Base-by-base conservation (phyloP, 2,329 filamentous ascomycete species). In the Thielaviopsis musarum region DNA sequence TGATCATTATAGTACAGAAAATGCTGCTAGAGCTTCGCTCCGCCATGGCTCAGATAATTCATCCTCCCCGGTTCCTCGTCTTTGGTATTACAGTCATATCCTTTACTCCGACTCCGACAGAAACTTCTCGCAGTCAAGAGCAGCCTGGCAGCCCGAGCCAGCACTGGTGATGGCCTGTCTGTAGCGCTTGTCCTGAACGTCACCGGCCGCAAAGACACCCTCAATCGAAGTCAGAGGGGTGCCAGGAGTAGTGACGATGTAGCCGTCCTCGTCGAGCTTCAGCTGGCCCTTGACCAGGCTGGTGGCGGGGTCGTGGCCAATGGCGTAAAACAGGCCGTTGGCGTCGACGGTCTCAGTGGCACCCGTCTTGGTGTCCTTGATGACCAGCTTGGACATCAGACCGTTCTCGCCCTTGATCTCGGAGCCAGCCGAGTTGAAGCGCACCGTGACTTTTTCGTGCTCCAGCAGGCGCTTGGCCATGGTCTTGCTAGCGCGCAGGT, bases 161-260 rank as follows among this genome's bases (percentile, higher is more conserved):
- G 93, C 93, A 74, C 91, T 96, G 64, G 93, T 98, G 65, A 98
- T 94, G 54, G 93, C 93, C 76, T 98, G 93, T 70, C 93, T 83
- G 73, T 98, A 98, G 69, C 85, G 83, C 84, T 97, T 98, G 71
- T 98, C 94, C 77, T 98, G 93, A 10, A 98, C 94, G 70, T 98
- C 93, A 64, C 93, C 93, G 10, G 91, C 93, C 45, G 93, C 93
- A 69, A 96, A 98, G 21, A 98, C 89, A 70, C 93, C 93, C 69
- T 89, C 82, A 5, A 96, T 73, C 72, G 83, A 95, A 54, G 93
- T 98, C 68, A 86, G 78, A 61, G 89, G 89, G 53, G 89, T 91
- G 60, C 93, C 94, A 3, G 93, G 87, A 72, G 86, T 82, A 60
- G 93, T 98, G 66, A 90, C 71, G 62, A 98, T 82, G 73, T 98